Conservation (phyloP, 2,329 filamentous ascomycete genomes). For the Penicillium sp. region DNA sequence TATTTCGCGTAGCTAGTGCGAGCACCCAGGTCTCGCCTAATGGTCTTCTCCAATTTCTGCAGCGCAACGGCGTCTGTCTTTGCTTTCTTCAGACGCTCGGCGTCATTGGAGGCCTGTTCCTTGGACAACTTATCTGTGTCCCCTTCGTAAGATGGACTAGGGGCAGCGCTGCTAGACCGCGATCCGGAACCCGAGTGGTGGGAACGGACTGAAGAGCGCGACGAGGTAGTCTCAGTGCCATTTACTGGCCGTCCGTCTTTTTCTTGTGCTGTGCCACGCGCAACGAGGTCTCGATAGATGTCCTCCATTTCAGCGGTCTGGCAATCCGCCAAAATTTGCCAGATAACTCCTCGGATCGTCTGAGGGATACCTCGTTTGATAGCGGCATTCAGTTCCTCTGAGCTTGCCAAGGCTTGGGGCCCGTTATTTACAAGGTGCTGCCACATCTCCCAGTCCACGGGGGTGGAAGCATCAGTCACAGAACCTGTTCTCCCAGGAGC, state of each 20-base stretch:
- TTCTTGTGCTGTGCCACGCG: conserved; percentile 72
- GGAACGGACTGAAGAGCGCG: conserved; percentile 75
- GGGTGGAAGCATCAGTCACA: conserved; percentile 58
- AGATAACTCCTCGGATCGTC: conserved; percentile 93
- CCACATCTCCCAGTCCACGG: conserved; percentile 99
- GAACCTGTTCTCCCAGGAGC: conserved; percentile 52
- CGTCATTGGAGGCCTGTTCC: conserved; percentile 54
- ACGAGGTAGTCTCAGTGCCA: conserved; percentile 60
- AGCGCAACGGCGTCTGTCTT: conserved; percentile 68
- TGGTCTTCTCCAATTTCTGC: conserved; percentile 79
- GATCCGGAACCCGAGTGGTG: conserved; percentile 58
- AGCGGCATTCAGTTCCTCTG: conserved; percentile 79
- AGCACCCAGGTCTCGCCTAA: conserved; percentile 80
- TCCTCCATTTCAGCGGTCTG: conserved; percentile 83
- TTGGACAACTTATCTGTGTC: conserved; percentile 57
- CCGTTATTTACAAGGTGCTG: conserved; percentile 92
- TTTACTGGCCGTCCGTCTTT: conserved; percentile 49
- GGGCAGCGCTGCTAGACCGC: conserved; percentile 45
- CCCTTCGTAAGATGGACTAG: conserved; percentile 53
- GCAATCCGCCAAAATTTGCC: conserved; percentile 93
- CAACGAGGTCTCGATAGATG: conserved; percentile 73
- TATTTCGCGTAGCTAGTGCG: conserved; percentile 96
- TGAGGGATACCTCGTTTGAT: conserved; percentile 90
- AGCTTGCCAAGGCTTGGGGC: conserved; percentile 76
- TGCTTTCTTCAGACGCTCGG: conserved; percentile 65